Conservation (phyloP, 1,284 basidiomycete genomes). For the Ceraceosorus guamensis region DNA sequence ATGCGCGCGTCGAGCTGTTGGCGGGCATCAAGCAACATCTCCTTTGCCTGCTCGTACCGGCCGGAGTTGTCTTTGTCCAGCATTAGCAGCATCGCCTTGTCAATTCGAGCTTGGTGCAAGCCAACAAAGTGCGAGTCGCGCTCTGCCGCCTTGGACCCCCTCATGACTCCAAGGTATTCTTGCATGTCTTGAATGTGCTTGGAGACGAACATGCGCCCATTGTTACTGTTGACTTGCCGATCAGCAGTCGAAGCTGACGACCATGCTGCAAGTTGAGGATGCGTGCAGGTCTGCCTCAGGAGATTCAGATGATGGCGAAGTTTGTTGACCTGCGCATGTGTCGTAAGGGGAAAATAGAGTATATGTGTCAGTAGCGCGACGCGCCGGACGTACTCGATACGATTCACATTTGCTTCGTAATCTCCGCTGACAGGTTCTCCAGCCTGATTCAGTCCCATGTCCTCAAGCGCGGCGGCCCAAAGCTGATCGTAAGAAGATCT, state of each 20-base stretch:
- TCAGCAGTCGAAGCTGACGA: too few relatives aligned
- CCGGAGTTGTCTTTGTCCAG: slow-evolving; percentile 22
- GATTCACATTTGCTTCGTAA: too few relatives aligned
- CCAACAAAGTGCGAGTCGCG: slow-evolving; percentile 15
- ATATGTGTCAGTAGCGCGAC: too few relatives aligned
- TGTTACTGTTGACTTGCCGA: background rate
- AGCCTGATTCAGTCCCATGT: too few relatives aligned
- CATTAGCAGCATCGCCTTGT: slow-evolving; percentile 27
- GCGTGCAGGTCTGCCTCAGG: slow-evolving; percentile 43
- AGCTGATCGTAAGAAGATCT: slow-evolving; percentile 38
- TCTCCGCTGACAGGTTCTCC: too few relatives aligned
- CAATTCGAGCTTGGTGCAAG: slow-evolving; percentile 22
- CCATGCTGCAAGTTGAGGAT: slow-evolving; percentile 34
- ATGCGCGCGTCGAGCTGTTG: background rate
- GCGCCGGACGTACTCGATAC: too few relatives aligned
- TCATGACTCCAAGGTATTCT: slow-evolving; percentile 41
- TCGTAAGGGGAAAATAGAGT: too few relatives aligned
- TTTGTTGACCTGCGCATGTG: background rate
- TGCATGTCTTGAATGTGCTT: slow-evolving; percentile 37
- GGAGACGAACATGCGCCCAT: background rate
- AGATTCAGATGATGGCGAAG: slow-evolving; percentile 28
- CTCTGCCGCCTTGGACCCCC: slow-evolving; percentile 26
- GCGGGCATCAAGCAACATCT: background rate
- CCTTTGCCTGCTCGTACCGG: slow-evolving; percentile 3
- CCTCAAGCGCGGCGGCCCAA: slow-evolving; percentile 20